A percentile compares a stretch with the other conserved stretches of the same genome.
Evolutionary conservation across 768 basidiomycete species (phyloP).

Genomic region (Mycena pura): DNA sequence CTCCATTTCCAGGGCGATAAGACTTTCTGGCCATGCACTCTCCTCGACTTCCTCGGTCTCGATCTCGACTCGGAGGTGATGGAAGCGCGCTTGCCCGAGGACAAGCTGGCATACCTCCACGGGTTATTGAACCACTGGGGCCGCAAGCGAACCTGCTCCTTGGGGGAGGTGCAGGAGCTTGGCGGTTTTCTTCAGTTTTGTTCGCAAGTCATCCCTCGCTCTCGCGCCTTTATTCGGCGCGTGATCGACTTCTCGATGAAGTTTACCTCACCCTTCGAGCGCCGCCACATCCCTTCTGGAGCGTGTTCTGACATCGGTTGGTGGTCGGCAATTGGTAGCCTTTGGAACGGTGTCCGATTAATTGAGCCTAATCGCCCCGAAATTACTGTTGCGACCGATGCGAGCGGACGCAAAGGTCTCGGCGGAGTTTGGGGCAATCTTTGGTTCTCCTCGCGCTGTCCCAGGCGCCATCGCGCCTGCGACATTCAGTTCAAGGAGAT

Average conservation of each 20-base stretch:
- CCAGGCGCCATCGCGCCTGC: conserved; percentile 27
- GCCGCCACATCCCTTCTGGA: conserved; percentile 32
- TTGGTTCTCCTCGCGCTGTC: conserved; percentile 36
- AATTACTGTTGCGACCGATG: conserved; percentile 37
- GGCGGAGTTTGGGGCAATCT: conserved; percentile 27
- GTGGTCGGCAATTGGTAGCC: conserved; percentile 33
- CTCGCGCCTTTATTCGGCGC: conserved; percentile 35
- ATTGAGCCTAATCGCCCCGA: conserved; percentile 9
- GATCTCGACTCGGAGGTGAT: conserved; percentile 33
- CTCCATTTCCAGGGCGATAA: conserved; percentile 39
- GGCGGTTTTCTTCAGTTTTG: conserved; percentile 42
- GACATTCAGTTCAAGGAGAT: conserved; percentile 46
- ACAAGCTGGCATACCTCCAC: conserved; percentile 36
- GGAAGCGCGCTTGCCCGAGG: conserved; percentile 40
- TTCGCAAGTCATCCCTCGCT: conserved; percentile 41
- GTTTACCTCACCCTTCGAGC: conserved; percentile 30
- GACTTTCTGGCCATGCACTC: conserved; percentile 31
- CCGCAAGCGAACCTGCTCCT: conserved; percentile 17
- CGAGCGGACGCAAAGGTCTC: conserved; percentile 37
- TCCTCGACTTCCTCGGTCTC: conserved; percentile 35
- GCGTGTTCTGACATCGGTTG: conserved; percentile 34
- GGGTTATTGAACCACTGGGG: conserved; percentile 32
- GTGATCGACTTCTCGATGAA: conserved; percentile 37
- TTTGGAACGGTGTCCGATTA: conserved; percentile 39
- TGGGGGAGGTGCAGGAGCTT: conserved; percentile 38